phyloP scores from a whole-genome alignment of 305 asterid genomes.

The Withania somnifera region DNA sequence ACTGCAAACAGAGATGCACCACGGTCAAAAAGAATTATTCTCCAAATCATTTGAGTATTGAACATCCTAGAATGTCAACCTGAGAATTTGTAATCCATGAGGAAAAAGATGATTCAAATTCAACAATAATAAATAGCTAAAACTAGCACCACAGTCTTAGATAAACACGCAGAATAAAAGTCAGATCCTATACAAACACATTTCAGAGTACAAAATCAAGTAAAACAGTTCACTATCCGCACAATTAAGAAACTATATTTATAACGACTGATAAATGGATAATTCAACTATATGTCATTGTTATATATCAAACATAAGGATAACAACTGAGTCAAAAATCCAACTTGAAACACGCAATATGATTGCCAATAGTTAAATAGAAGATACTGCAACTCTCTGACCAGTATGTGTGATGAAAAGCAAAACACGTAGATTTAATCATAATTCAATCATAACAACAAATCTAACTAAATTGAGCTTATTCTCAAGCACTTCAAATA shows the following conservation, averaged over 20 bases:
- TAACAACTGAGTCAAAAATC: neutral
- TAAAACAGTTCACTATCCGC: neutral
- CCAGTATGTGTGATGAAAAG: no score
- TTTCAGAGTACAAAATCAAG: neutral
- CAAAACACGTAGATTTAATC: neutral
- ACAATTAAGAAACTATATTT: neutral
- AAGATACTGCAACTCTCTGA: neutral
- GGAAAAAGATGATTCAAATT: neutral
- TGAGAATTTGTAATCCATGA: neutral
- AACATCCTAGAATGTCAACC: neutral
- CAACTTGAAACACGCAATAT: neutral
- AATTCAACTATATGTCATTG: neutral
- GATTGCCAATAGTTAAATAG: neutral
- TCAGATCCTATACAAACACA: neutral
- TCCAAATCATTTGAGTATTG: neutral
- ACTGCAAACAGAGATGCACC: slow-evolving; percentile 38
- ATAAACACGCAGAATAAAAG: neutral
- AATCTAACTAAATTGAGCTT: neutral
- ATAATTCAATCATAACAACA: neutral
- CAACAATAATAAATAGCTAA: neutral
- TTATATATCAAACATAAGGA: neutral
- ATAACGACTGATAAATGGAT: neutral
- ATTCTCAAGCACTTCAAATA: neutral
- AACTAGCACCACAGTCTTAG: neutral
- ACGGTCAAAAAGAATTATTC: neutral